Percentiles rank a stretch among this genome's conserved stretches.
Conservation (phyloP, 768 basidiomycete genomes). For the Termitomyces sp. region DNA sequence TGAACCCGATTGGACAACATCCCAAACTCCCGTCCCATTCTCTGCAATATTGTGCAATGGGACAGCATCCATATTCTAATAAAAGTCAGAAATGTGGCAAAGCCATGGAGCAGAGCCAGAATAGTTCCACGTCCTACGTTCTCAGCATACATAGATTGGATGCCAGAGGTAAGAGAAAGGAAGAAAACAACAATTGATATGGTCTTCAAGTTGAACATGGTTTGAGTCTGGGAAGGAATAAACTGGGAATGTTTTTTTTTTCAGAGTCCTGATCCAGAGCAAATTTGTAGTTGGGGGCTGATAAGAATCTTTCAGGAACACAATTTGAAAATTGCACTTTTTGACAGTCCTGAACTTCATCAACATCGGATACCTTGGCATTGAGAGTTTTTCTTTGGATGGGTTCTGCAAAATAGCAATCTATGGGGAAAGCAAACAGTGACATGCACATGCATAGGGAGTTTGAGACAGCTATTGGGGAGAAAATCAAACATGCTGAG, state of each 20-base stretch:
- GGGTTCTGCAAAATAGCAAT: background rate
- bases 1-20: slow-evolving; percentile 16
- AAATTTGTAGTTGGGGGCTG: background rate
- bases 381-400: background rate
- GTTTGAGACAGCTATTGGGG: background rate
- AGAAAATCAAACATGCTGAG: background rate
- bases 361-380: background rate
- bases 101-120: background rate
- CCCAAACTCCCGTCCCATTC: slow-evolving; percentile 15
- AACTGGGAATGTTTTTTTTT: background rate
- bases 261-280: background rate
- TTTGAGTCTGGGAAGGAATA: background rate
- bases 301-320: slow-evolving; percentile 1
- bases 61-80: slow-evolving; percentile 15
- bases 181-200: background rate
- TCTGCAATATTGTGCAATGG: slow-evolving; percentile 17
- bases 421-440: background rate
- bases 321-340: background rate
- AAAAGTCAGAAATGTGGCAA: background rate
- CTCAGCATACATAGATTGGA: background rate
- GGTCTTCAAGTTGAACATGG: background rate
- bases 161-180: background rate
- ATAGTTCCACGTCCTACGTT: background rate
- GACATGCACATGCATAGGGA: background rate
- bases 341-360: background rate